These are phyloP conservation scores for Cinnamomum chago DNA, from an alignment of 164 flowering plant genomes.

Conservation along the genomic window DNA sequence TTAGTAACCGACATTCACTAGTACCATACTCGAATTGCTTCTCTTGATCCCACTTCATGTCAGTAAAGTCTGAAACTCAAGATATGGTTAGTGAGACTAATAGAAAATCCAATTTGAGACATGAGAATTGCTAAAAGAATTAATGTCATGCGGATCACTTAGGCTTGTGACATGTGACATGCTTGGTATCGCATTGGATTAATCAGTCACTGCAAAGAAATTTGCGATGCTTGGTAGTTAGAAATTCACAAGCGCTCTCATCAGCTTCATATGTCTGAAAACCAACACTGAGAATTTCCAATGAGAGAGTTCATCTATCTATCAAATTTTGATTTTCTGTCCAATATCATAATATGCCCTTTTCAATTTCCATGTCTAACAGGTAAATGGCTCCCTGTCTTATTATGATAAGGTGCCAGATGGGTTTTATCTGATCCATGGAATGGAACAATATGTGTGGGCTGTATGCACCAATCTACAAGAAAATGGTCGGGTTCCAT, in stretches of 20 bases:
- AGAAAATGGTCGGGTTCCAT: conserved; percentile 84
- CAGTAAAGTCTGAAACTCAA: neutral
- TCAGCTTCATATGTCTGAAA: neutral
- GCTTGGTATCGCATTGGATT: too few relatives aligned
- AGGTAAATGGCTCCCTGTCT: conserved; percentile 91
- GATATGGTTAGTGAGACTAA: neutral
- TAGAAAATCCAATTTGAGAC: too few relatives aligned
- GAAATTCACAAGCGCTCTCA: neutral
- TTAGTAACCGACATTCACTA: too few relatives aligned
- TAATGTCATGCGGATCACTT: neutral
- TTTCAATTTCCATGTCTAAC: conserved; percentile 20
- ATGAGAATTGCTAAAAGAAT: neutral
- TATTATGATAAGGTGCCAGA: conserved; percentile 85
- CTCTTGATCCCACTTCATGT: neutral
- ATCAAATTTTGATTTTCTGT: neutral
- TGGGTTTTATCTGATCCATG: conserved; percentile 82
- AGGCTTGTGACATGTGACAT: neutral
- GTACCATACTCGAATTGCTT: neutral
- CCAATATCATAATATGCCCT: neutral
- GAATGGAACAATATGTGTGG: conserved; percentile 92
- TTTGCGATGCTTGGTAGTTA: too few relatives aligned
- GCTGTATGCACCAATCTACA: conserved; percentile 71
- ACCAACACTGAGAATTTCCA: too few relatives aligned
- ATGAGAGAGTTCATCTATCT: neutral
- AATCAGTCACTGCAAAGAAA: too few relatives aligned